phyloP scores from a whole-genome alignment of 2,329 filamentous ascomycete species.

The Aureobasidium uvarum region DNA sequence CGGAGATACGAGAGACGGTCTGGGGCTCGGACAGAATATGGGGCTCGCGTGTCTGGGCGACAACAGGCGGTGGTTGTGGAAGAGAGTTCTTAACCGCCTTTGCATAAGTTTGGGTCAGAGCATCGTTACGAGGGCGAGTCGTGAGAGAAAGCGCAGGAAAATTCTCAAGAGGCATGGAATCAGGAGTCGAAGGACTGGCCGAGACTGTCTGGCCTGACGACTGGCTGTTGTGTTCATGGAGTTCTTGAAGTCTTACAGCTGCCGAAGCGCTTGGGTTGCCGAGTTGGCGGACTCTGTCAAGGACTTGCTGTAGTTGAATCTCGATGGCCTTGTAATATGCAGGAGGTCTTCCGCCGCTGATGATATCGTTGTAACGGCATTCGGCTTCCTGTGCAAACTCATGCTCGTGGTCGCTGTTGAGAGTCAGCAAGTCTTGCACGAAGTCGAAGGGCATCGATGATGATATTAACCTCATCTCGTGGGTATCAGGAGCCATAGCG shows the following conservation, averaged over 20 bases:
- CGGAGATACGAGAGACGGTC: not conserved
- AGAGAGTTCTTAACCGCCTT: constrained; percentile 11
- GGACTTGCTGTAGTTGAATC: not conserved
- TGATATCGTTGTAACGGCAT: constrained; percentile 12
- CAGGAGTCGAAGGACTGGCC: not conserved
- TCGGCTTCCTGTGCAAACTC: not conserved
- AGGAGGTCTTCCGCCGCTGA: not conserved
- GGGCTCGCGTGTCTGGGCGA: not conserved
- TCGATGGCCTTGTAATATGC: constrained; percentile 8
- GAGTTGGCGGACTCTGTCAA: constrained; percentile 9
- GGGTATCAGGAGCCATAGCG: not conserved
- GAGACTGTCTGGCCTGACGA: not conserved
- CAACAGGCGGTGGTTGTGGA: not conserved
- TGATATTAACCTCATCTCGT: not conserved
- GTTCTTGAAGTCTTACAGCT: constrained; percentile 29
- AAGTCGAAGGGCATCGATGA: not conserved
- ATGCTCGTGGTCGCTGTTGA: not conserved
- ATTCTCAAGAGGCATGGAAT: not conserved
- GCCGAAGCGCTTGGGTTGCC: not conserved
- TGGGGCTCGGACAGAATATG: not conserved
- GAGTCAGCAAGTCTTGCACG: not conserved
- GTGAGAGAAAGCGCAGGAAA: constrained; percentile 6
- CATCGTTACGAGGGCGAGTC: not conserved
- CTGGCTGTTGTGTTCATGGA: constrained; percentile 27
- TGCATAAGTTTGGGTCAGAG: not conserved